Evolutionary conservation across 1,139 yeast genomes (phyloP).

Genomic region (Diutina catenulata): DNA sequence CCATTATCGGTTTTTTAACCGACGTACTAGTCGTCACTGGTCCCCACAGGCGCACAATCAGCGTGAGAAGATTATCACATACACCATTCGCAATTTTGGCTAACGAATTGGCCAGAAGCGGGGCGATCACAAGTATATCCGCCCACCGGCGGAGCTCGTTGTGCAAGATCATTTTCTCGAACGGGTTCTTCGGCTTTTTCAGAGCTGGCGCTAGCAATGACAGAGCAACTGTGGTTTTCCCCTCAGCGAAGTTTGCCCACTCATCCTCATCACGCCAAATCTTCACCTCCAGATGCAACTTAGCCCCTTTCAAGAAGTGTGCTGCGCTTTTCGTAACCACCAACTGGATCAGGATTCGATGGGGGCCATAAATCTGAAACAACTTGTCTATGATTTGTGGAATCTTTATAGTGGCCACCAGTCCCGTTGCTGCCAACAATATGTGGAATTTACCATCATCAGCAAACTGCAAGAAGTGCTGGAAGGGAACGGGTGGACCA

Average conservation of each 20-base stretch:
- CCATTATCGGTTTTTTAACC: conserved; percentile 57
- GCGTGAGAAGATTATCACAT: conserved; percentile 78
- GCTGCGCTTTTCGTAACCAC: conserved; percentile 77
- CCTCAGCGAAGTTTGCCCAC: conserved; percentile 53
- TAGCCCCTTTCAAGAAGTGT: conserved; percentile 69
- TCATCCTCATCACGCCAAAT: conserved; percentile 94
- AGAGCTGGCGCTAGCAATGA: conserved; percentile 14
- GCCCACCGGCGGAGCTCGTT: conserved; percentile 94
- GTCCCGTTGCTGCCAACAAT: conserved; percentile 85
- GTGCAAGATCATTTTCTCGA: conserved; percentile 50
- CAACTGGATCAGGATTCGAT: conserved; percentile 69
- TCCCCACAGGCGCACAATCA: conserved; percentile 86
- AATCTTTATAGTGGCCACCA: conserved; percentile 90
- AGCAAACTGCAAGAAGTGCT: conserved; percentile 54
- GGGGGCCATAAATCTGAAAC: conserved; percentile 60
- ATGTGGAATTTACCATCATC: conserved; percentile 81
- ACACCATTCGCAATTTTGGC: conserved; percentile 88
- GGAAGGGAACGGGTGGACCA: conserved; percentile 66
- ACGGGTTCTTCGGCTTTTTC: conserved; percentile 18
- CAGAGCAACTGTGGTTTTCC: conserved; percentile 11
- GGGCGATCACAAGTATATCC: conserved; percentile 81
- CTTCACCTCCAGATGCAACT: conserved; percentile 71
- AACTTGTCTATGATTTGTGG: conserved; percentile 78
- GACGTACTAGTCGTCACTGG: conserved; percentile 26
- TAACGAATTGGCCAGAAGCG: conserved; percentile 84